A percentile compares a stretch with the other conserved stretches of the same genome.
These are phyloP conservation scores for Dendrobium huoshanense DNA, from an alignment of 106 monocot genomes.

Conservation along the genomic window DNA sequence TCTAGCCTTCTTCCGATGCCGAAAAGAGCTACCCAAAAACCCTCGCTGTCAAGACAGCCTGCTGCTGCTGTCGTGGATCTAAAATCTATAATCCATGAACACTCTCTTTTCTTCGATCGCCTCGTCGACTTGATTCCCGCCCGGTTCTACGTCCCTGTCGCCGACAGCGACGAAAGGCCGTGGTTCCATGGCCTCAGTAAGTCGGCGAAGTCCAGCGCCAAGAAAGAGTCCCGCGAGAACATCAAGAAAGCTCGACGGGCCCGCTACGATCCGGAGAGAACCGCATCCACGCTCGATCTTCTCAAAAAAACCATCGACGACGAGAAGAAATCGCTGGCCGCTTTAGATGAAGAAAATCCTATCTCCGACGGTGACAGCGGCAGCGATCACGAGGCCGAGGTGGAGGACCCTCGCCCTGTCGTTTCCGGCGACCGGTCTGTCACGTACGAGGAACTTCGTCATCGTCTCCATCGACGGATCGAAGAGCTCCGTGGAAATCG, in stretches of 20 bases:
- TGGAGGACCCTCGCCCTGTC: conserved; percentile 1
- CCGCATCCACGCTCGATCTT: conserved; percentile 58
- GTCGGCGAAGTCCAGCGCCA: conserved; percentile 49
- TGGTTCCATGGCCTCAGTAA: conserved; percentile 84
- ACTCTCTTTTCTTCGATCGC: conserved; percentile 69
- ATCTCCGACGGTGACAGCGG: not conserved
- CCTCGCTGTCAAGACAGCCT: not conserved
- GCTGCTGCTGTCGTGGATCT: conserved; percentile 7
- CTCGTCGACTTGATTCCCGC: conserved; percentile 77
- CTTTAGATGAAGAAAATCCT: not conserved
- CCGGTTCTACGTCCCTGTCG: conserved; percentile 58
- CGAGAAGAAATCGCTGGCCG: not conserved
- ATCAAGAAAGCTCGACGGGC: conserved; percentile 59
- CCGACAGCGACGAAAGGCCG: conserved; percentile 46
- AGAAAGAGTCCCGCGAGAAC: conserved; percentile 67
- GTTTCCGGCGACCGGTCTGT: conserved; percentile 18
- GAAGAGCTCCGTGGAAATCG: conserved; percentile 54
- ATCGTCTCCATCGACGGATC: conserved; percentile 54
- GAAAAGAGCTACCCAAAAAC: not conserved
- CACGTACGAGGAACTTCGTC: conserved; percentile 80
- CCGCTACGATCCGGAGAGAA: conserved; percentile 51
- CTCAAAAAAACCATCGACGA: conserved; percentile 39
- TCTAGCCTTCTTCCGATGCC: too few relatives aligned
- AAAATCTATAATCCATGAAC: conserved; percentile 37
- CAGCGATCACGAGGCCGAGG: conserved; percentile 6